Conservation (phyloP, 139 green algal genomes). For the Mesotaenium endlicherianum region DNA sequence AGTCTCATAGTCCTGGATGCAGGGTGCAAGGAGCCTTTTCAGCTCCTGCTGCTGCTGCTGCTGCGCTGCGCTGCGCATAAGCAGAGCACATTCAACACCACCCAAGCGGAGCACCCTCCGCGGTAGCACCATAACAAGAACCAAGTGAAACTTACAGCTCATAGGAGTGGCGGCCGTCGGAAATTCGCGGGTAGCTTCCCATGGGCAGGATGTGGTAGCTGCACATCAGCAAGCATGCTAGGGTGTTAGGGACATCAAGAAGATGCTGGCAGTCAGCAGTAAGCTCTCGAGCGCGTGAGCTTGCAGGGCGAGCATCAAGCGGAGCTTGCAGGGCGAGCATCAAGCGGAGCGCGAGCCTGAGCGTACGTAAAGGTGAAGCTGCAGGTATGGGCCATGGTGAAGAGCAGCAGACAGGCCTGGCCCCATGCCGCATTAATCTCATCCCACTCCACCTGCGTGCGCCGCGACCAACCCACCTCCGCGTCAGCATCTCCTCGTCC, state of each 20-base stretch:
- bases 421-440: slow-evolving; percentile 97
- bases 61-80: neutral
- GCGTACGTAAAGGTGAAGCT: slow-evolving; percentile 54
- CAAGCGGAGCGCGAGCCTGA: neutral
- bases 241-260: neutral
- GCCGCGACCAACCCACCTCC: too few relatives aligned
- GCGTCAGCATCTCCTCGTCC: too few relatives aligned
- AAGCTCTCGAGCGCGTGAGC: neutral
- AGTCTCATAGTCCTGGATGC: too few relatives aligned
- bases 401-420: slow-evolving; percentile 86
- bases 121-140: neutral
- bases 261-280: neutral
- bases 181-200: slow-evolving; percentile 80
- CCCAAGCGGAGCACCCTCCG: neutral
- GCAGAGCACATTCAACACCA: neutral
- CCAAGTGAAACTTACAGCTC: slow-evolving; percentile 63
- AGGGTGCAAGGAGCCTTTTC: too few relatives aligned
- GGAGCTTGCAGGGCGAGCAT: neutral
- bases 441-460: slow-evolving; percentile 82
- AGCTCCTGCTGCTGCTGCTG: too few relatives aligned
- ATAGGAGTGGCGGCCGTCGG: slow-evolving; percentile 67
- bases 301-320: neutral
- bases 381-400: slow-evolving; percentile 83
- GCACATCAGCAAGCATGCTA: neutral
- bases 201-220: slow-evolving; percentile 75